Conservation (phyloP, 495 filamentous ascomycete genomes). For the Neurospora sp. region DNA sequence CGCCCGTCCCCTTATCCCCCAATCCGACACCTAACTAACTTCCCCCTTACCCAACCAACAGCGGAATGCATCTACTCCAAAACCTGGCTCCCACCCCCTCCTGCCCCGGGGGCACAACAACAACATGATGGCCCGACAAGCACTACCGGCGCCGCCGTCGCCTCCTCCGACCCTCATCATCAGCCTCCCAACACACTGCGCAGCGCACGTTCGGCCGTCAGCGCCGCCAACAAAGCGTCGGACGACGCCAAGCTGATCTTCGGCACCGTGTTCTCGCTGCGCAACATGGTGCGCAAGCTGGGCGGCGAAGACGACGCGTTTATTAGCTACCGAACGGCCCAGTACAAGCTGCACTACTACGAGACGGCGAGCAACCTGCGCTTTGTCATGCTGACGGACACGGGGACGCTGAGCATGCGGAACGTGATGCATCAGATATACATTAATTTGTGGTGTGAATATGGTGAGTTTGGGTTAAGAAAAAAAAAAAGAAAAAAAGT, state of each 20-base stretch:
- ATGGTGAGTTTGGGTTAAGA: conserved; percentile 40
- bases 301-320: conserved; percentile 89
- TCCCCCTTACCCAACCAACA: conserved; percentile 7
- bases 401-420: conserved; percentile 77
- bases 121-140: background rate
- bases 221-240: conserved; percentile 44
- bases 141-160: background rate
- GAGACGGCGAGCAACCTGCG: conserved; percentile 93
- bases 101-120: conserved; percentile 8
- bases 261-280: conserved; percentile 87
- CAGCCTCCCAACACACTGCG: conserved; percentile 4
- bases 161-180: conserved; percentile 23
- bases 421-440: conserved; percentile 96
- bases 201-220: conserved; percentile 20
- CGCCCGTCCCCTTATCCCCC: background rate
- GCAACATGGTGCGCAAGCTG: conserved; percentile 94
- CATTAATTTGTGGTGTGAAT: conserved; percentile 95
- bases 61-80: conserved; percentile 97
- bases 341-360: conserved; percentile 99
- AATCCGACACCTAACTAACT: conserved; percentile 4
- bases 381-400: conserved; percentile 93
- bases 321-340: conserved; percentile 76
- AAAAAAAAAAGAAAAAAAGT: too few species aligned
- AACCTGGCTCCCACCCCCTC: conserved; percentile 30
- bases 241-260: conserved; percentile 97